Percentiles rank a stretch among this genome's conserved stretches.
Conservation (phyloP, 108 stramenopile species). For the Aurantiochytrium sp. region DNA sequence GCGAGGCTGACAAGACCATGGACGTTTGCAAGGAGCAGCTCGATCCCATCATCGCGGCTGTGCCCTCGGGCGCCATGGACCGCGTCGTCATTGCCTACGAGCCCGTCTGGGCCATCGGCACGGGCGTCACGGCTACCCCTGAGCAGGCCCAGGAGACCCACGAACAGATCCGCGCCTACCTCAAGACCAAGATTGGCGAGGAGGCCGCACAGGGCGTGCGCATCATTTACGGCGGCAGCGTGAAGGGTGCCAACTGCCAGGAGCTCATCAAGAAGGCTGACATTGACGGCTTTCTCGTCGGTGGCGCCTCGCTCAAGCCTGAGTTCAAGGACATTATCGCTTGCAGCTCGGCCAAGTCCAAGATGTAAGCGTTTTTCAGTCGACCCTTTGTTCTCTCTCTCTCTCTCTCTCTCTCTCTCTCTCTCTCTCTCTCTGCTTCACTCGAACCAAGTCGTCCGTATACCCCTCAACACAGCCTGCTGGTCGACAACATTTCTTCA, state of each 20-base stretch:
- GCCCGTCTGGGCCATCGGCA: constrained; percentile 95
- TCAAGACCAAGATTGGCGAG: constrained; percentile 69
- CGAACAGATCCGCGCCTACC: constrained; percentile 78
- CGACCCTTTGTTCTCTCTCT: too few relatives aligned
- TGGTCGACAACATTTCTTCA: too few relatives aligned
- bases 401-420: too few relatives aligned
- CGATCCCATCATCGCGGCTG: constrained; percentile 64
- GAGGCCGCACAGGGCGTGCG: constrained; percentile 72
- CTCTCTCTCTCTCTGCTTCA: too few relatives aligned
- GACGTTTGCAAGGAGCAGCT: constrained; percentile 78
- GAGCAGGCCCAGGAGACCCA: constrained; percentile 99
- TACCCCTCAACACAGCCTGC: too few relatives aligned
- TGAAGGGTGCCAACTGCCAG: constrained; percentile 86
- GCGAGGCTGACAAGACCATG: constrained; percentile 79
- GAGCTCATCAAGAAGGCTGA: constrained; percentile 85
- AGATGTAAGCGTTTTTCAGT: background rate
- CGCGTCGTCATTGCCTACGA: constrained; percentile 94
- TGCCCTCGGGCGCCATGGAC: constrained; percentile 35
- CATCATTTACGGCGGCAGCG: constrained; percentile 92
- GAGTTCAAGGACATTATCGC: constrained; percentile 86
- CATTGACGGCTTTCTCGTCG: constrained; percentile 99
- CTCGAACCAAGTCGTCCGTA: too few relatives aligned
- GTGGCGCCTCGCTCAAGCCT: constrained; percentile 94
- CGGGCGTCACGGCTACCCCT: constrained; percentile 95
- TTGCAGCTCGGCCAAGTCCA: background rate